Base-by-base conservation (phyloP, 202 grass and related monocot genomes). In the Saccharum hybrid region DNA sequence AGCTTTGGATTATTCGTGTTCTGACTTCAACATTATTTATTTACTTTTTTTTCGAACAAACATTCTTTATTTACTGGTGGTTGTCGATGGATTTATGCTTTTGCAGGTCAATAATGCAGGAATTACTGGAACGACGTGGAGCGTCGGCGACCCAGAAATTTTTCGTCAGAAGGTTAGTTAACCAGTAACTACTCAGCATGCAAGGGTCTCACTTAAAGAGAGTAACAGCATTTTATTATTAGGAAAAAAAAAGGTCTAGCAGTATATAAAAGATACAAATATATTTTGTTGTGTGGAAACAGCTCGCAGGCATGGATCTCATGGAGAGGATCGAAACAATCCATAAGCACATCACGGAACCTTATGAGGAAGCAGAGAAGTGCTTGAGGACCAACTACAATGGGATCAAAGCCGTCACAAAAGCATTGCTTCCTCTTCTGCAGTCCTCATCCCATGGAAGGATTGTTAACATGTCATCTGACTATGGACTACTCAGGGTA, bases 381-480 rank as follows among this genome's bases (percentile, higher is more conserved):
- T 84, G 84, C 69, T 19, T 90, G 19, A 84, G 31, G 16, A 87
- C 38, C 8, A 90, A 86, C 74, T 90, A 86, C 59, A 56, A 79
- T 36, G 88, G 88, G 33, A 39, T 34, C 19, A 89, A 87, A 51
- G 39, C 11, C 22, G 69, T 78, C 48, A 84, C 76, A 4, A 66
- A 81, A 63, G 76, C 84, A 64, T 13, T 90, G 16, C 15, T 90
- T 41, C 84, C 84, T 80, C 74, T 90, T 45, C 83, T 91, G 10
- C 42, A 81, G 23, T 85, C 26, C 18, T 91, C 89, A 4, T 10
- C 42, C 4, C 80, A 68, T n/a, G 74, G 79, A 79, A 83, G 89
- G 56, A 75, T 88, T 40, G 77, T 91, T 8, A 91, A 68, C 71
- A 23, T 91, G 19, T 82, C 89, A 36, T 91, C 89, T 6, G 2